Conservation (phyloP, 768 basidiomycete genomes). For the Mycena rosella region DNA sequence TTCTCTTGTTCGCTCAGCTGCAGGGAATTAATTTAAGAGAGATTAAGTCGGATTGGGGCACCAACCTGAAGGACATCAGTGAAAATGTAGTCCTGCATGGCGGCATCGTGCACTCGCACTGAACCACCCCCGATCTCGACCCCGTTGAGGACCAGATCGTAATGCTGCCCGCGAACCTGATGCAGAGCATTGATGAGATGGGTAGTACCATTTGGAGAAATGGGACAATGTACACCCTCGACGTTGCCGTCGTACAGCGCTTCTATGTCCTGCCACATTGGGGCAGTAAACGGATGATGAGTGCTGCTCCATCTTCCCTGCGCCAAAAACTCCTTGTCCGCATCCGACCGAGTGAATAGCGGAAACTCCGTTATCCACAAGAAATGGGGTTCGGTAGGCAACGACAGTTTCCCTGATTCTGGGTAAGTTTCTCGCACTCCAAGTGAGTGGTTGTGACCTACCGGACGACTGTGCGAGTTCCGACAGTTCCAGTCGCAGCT, state of each 20-base stretch:
- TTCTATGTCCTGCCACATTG: slow-evolving; percentile 90
- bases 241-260: slow-evolving; percentile 79
- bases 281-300: slow-evolving; percentile 97
- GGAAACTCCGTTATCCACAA: slow-evolving; percentile 98
- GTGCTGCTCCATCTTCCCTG: slow-evolving; percentile 92
- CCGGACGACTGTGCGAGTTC: slow-evolving; percentile 76
- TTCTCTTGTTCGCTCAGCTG: slow-evolving; percentile 83
- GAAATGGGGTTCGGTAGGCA: slow-evolving; percentile 79
- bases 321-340: slow-evolving; percentile 89
- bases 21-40: slow-evolving; percentile 26
- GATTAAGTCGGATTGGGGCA: slow-evolving; percentile 17
- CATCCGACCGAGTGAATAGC: slow-evolving; percentile 87
- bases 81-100: slow-evolving; percentile 90
- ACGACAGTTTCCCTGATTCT: slow-evolving; percentile 65
- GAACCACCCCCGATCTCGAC: slow-evolving; percentile 95
- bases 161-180: slow-evolving; percentile 94
- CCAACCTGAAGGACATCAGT: slow-evolving; percentile 80
- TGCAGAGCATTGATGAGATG: slow-evolving; percentile 24
- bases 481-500: slow-evolving; percentile 72
- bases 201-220: background rate
- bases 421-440: slow-evolving; percentile 25
- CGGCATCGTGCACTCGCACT: slow-evolving; percentile 91
- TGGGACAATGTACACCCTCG: slow-evolving; percentile 58
- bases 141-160: slow-evolving; percentile 95
- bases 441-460: slow-evolving; percentile 44